Evolutionary conservation across 1,139 yeast species (phyloP), one percentile per base, ranked within the genome.

Genomic region (Hansenula sp.): DNA sequence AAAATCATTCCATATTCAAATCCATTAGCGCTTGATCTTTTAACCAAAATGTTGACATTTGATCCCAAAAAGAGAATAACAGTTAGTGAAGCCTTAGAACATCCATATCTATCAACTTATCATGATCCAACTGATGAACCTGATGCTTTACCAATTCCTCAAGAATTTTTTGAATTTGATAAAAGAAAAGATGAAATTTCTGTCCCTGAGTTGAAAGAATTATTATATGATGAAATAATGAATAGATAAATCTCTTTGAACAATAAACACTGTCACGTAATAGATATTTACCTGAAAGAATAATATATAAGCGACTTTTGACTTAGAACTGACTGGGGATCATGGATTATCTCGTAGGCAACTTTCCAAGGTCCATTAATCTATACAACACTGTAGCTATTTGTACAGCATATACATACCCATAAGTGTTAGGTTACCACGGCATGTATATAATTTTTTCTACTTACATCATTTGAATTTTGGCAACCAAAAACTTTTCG

Each of bases 51-150:
- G 62, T 64, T 84, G 29, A 73, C 79, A 1, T 84, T 84, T 55
- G 79, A 83, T 50, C 91, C 91, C 1, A 64, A 68, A 25, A 79
- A 77, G 48, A 70, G 93, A 59, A 76, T 82, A 34, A 72, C 82
- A 3, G 90, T 83, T 2, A 75, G 66, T 31, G 80, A 81, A 48
- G 91, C 91, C 0, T 65, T 84, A 47, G 62, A 68, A 40, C 91
- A 84, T 60, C 87, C 88, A 9, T 84, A 84, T 59, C 64, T 84
- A 34, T 63, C 73, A 34, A 70, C 76, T 29, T 84, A 84, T 58
- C 90, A 84, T 57, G 90, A 84, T 59, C 84, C 86, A 19, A 72
- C 72, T 33, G 90, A 84, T 59, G 91, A 84, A 57, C 91, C 91
- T 0, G 74, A 68, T 25, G 81, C 85, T 16, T 55, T 60, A 4